These are phyloP conservation scores for Exophiala aquamarina DNA, from an alignment of 2,329 filamentous ascomycete genomes.

Conservation along the genomic window DNA sequence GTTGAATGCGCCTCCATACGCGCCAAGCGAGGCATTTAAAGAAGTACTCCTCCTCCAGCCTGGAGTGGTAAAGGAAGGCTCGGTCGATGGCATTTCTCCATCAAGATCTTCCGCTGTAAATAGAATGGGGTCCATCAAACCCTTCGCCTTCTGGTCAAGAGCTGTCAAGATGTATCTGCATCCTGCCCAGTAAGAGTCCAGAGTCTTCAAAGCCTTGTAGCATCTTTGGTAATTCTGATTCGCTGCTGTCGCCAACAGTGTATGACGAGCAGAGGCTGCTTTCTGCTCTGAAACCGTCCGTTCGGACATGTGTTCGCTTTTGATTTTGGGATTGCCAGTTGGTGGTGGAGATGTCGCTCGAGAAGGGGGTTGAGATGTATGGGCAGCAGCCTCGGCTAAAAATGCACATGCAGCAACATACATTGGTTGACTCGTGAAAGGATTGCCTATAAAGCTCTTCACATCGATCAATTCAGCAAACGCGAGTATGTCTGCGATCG, in stretches of 20 bases:
- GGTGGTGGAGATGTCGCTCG: constrained; percentile 56
- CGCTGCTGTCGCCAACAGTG: constrained; percentile 74
- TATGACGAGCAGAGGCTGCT: constrained; percentile 59
- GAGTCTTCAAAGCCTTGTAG: constrained; percentile 76
- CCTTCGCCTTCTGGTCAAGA: constrained; percentile 82
- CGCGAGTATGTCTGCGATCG: constrained; percentile 82
- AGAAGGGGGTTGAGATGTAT: constrained; percentile 64
- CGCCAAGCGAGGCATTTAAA: constrained; percentile 33
- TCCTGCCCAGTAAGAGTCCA: constrained; percentile 84
- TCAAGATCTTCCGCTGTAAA: constrained; percentile 75
- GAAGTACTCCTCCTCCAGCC: constrained; percentile 46
- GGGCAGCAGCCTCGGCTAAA: constrained; percentile 75
- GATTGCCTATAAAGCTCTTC: constrained; percentile 82
- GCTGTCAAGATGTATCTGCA: constrained; percentile 84
- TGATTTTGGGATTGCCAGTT: constrained; percentile 6
- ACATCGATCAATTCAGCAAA: constrained; percentile 84
- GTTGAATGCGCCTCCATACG: constrained; percentile 6
- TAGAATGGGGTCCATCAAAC: constrained; percentile 72
- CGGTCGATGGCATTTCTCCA: constrained; percentile 56
- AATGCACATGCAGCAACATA: constrained; percentile 91
- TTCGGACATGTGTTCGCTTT: constrained; percentile 2
- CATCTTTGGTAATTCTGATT: constrained; percentile 86
- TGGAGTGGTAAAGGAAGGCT: constrained; percentile 51
- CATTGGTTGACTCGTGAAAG: constrained; percentile 86
- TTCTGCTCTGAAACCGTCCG: constrained; percentile 10